Percentiles rank a stretch among this genome's conserved stretches.
Conservation (phyloP, 176 grass and related monocot genomes). For the Tillandsia fasciculata region DNA sequence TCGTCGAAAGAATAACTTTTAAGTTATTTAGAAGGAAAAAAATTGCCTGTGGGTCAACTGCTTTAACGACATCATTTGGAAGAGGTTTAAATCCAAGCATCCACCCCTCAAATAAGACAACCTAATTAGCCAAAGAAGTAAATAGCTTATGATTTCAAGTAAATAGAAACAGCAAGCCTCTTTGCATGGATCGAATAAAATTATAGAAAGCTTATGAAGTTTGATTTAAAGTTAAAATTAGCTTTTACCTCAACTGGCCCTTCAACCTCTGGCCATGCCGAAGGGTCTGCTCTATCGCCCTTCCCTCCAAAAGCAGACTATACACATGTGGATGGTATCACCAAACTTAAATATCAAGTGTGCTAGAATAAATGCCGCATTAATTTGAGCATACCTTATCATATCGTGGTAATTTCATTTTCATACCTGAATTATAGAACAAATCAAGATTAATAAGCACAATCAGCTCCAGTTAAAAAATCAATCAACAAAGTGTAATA, state of each 20-base stretch:
- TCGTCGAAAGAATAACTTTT: no score
- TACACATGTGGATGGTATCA: slow-evolving; percentile 29
- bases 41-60: slow-evolving; percentile 63
- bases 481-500: background rate
- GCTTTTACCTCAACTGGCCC: slow-evolving; percentile 66
- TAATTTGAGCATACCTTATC: slow-evolving; percentile 64
- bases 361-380: slow-evolving; percentile 20
- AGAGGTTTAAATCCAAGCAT: slow-evolving; percentile 99
- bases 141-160: background rate
- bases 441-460: background rate
- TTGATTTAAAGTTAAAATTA: slow-evolving; percentile 1
- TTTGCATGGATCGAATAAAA: background rate
- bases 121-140: slow-evolving; percentile 38
- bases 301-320: slow-evolving; percentile 93
- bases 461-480: background rate
- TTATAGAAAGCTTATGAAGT: background rate
- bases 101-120: slow-evolving; percentile 98
- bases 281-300: slow-evolving; percentile 90
- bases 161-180: background rate
- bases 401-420: slow-evolving; percentile 96
- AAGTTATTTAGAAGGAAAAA: background rate
- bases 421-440: slow-evolving; percentile 46
- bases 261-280: slow-evolving; percentile 83
- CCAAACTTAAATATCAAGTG: slow-evolving; percentile 23
- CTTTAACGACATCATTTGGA: slow-evolving; percentile 79